Percentiles rank a stretch among this genome's conserved stretches.
phyloP scores from a whole-genome alignment of 441 rosid species.

The Pelargonium citronellum region DNA sequence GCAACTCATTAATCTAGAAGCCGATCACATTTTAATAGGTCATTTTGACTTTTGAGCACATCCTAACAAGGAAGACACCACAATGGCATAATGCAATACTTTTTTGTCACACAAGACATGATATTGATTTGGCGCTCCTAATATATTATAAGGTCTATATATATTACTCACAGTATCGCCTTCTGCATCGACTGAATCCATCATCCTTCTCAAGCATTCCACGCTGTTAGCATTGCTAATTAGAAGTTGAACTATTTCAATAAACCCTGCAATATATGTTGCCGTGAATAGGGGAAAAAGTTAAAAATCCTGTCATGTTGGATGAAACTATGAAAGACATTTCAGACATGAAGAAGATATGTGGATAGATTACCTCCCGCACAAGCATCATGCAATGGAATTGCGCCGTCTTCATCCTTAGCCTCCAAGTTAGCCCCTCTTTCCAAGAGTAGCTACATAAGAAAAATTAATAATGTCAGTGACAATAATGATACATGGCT shows the following conservation, averaged over 20 bases:
- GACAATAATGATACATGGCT: neutral
- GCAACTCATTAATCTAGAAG: neutral
- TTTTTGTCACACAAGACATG: too few species aligned
- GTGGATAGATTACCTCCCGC: constrained; percentile 53
- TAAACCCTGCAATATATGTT: constrained; percentile 43
- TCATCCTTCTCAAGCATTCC: constrained; percentile 57
- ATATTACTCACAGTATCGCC: constrained; percentile 9
- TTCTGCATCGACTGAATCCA: constrained; percentile 38
- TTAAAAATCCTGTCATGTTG: neutral
- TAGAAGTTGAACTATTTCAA: constrained; percentile 59
- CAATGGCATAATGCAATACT: too few species aligned
- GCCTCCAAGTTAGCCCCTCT: constrained; percentile 81
- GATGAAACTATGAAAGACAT: constrained; percentile 2
- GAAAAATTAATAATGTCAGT: neutral
- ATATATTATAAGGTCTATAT: constrained; percentile 8
- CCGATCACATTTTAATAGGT: neutral
- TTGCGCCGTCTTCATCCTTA: constrained; percentile 77
- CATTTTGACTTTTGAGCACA: too few species aligned
- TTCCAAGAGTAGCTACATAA: constrained; percentile 62
- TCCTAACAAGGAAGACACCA: too few species aligned
- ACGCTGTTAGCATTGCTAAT: constrained; percentile 40
- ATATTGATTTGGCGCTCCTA: neutral
- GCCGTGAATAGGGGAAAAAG: neutral
- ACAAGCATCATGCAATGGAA: constrained; percentile 88
- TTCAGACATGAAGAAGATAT: neutral